These are phyloP conservation scores for Pestalotiopsis sp. DNA, from an alignment of 2,329 filamentous ascomycete genomes.

Conservation along the genomic window DNA sequence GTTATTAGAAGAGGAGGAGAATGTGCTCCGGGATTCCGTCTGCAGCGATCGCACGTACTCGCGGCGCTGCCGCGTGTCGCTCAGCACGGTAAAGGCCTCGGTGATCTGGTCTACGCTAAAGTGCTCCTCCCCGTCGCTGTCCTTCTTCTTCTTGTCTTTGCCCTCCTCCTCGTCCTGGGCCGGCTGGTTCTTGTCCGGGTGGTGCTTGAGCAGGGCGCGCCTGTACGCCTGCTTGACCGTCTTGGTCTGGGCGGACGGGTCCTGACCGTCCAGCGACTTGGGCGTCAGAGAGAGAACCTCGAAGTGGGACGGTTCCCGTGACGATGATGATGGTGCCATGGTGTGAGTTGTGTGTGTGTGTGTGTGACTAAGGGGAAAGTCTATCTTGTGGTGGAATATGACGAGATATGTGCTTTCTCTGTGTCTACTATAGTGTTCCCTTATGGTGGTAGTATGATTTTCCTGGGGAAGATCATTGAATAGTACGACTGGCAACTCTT, in stretches of 20 bases:
- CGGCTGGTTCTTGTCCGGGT: conserved; percentile 59
- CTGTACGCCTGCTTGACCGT: conserved; percentile 64
- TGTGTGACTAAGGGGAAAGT: no score
- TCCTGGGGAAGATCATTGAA: background rate
- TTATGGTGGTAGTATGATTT: background rate
- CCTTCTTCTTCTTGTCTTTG: conserved; percentile 9
- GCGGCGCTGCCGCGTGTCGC: conserved; percentile 47
- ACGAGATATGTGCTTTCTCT: background rate
- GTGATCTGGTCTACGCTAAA: conserved; percentile 68
- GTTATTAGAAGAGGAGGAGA: conserved; percentile 13
- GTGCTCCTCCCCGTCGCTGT: background rate
- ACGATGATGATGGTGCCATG: conserved; percentile 30
- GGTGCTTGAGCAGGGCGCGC: conserved; percentile 65
- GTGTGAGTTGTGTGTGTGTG: background rate
- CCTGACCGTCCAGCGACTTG: conserved; percentile 45
- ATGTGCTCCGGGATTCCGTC: conserved; percentile 19
- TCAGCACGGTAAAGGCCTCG: conserved; percentile 59
- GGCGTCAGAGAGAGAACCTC: conserved; percentile 60
- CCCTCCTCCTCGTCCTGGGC: conserved; percentile 16
- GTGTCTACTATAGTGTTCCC: background rate
- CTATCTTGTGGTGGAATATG: background rate
- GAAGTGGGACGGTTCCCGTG: conserved; percentile 55
- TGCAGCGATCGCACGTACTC: conserved; percentile 57
- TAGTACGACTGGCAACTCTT: background rate
- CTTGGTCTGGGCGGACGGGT: conserved; percentile 45